Percentiles rank a stretch among this genome's conserved stretches.
Evolutionary conservation across 208 protist genomes (phyloP).

Genomic region (Acanthamoeba culbertsoni): DNA sequence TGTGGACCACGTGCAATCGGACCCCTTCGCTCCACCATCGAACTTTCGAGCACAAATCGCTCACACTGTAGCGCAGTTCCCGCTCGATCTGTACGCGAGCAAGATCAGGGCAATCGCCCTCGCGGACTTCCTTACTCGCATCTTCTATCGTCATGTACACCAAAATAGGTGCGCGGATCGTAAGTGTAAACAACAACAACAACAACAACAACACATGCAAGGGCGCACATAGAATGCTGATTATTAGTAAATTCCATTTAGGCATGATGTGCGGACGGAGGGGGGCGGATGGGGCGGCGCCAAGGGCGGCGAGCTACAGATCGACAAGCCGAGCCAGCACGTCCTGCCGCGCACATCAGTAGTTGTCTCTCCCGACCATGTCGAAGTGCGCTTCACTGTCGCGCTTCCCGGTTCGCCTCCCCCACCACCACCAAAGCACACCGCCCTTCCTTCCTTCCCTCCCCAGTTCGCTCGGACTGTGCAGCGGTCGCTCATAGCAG

Average conservation of each 20-base stretch:
- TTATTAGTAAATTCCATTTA: background rate
- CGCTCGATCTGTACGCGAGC: background rate
- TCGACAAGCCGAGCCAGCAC: slow-evolving; percentile 87
- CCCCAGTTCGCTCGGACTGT: slow-evolving; percentile 3
- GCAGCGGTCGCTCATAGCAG: slow-evolving; percentile 66
- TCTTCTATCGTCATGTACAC: slow-evolving; percentile 48
- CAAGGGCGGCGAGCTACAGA: slow-evolving; percentile 85
- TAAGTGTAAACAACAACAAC: no score
- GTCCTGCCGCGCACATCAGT: slow-evolving; percentile 89
- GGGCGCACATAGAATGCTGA: no score
- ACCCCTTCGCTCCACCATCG: slow-evolving; percentile 79
- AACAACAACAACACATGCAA: no score
- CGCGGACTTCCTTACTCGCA: slow-evolving; percentile 72
- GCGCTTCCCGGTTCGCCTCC: slow-evolving; percentile 89
- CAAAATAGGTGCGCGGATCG: background rate
- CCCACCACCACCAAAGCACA: slow-evolving; percentile 71
- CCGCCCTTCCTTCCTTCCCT: background rate
- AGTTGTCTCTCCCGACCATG: slow-evolving; percentile 62
- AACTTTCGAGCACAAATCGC: slow-evolving; percentile 64
- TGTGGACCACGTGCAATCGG: slow-evolving; percentile 75
- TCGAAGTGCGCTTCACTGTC: slow-evolving; percentile 86
- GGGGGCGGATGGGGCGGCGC: slow-evolving; percentile 60
- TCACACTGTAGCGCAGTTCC: slow-evolving; percentile 45
- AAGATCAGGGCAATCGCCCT: slow-evolving; percentile 17
- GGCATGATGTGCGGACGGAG: slow-evolving; percentile 5